Evolutionary conservation across 306 rosid species (phyloP), one percentile per base, ranked within the genome.

Genomic region (Adenanthera pavonina): DNA sequence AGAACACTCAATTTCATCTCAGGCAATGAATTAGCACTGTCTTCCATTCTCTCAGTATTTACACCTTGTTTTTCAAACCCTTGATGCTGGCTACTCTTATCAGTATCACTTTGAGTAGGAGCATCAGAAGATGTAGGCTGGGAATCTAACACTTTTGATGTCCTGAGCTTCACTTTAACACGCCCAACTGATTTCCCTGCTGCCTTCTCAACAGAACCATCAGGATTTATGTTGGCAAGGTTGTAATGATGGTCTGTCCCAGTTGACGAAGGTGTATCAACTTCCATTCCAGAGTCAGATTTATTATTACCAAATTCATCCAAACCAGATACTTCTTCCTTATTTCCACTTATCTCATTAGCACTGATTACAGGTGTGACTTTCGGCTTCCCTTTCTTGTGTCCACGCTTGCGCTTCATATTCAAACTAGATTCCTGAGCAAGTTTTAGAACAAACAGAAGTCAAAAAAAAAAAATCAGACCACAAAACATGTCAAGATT

Each of bases 321-420:
- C 79, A 84, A 77, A 54, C 84, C 93, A 16, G 92, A 92, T 57
- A 72, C 81, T 43, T 82, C 91, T 83, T 86, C 91, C 59, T 67
- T 75, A 60, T 77, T 81, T 53, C 75, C 67, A 41, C 17, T 16
- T 48, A 74, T 65, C 43, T 79, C 89, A 38, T 66, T 74, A 53
- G 25, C 85, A 87, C 69, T 69, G 25, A 43, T 75, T 36, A 75
- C 85, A 67, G 74, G 74, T 16, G n/a, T 75, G 19, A 70, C 84
- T 86, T 91, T 95, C 38, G 77, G 40, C 80, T 91, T 93, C 81
- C 88, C 89, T 78, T 91, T 90, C 91, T 92, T 93, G 84, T 88
- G 90, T 46, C 93, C 96, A 33, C 99, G 92, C 85, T 93, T 95
- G 36, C 97, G 95, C 86, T 95, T 95, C 99, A 93, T 95, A 69